phyloP scores from a whole-genome alignment of 768 basidiomycete species.

The Amanita rubescens region DNA sequence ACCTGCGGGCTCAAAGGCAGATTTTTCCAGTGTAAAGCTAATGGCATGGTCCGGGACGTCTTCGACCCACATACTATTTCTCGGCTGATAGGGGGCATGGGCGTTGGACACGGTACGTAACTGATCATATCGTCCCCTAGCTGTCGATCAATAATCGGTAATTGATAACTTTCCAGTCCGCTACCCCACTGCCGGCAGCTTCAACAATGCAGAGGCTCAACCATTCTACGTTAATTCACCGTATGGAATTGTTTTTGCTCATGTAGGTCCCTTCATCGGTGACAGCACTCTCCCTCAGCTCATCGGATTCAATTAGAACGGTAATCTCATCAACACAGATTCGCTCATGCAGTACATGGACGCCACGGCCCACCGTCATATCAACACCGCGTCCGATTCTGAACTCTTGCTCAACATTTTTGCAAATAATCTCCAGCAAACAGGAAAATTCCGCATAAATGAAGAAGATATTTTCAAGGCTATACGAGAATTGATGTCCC shows the following conservation, averaged over 20 bases:
- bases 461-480: slow-evolving; percentile 99
- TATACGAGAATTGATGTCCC: slow-evolving; percentile 80
- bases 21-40: slow-evolving; percentile 97
- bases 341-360: slow-evolving; percentile 91
- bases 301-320: slow-evolving; percentile 56
- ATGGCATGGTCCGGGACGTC: slow-evolving; percentile 98
- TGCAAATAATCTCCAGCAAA: slow-evolving; percentile 95
- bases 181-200: slow-evolving; percentile 97
- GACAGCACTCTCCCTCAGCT: slow-evolving; percentile 1
- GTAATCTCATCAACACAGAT: slow-evolving; percentile 91
- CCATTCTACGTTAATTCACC: slow-evolving; percentile 99
- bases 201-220: slow-evolving; percentile 94
- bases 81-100: slow-evolving; percentile 88
- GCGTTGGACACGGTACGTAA: slow-evolving; percentile 85
- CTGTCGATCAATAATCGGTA: background rate
- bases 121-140: slow-evolving; percentile 4
- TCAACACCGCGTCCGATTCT: slow-evolving; percentile 98
- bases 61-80: slow-evolving; percentile 77
- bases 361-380: slow-evolving; percentile 92
- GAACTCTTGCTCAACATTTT: slow-evolving; percentile 96
- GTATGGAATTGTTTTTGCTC: slow-evolving; percentile 96
- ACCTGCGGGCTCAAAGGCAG: slow-evolving; percentile 94
- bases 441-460: slow-evolving; percentile 98
- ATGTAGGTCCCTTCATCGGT: slow-evolving; percentile 47
- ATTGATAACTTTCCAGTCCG: slow-evolving; percentile 50